phyloP scores from a whole-genome alignment of 306 rosid genomes.

The Fragaria iinumae region DNA sequence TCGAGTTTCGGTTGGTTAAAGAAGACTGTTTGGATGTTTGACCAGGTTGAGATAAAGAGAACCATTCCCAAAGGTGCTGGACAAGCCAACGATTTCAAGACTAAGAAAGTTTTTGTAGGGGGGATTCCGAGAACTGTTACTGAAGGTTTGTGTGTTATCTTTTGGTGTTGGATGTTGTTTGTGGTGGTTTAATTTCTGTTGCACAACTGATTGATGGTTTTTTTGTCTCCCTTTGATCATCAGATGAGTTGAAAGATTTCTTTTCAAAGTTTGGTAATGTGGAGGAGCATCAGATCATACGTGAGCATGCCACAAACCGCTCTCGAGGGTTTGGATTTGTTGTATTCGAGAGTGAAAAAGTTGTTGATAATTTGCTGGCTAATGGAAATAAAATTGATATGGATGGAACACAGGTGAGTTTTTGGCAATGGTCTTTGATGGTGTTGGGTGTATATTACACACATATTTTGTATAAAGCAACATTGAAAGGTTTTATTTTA shows the following conservation, averaged over 20 bases:
- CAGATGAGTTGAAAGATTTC: conserved; percentile 57
- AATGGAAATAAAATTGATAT: conserved; percentile 83
- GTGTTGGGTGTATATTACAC: conserved; percentile 14
- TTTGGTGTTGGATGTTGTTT: not conserved
- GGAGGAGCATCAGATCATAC: conserved; percentile 71
- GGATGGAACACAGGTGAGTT: conserved; percentile 77
- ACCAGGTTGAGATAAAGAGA: conserved; percentile 80
- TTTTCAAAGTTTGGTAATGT: conserved; percentile 66
- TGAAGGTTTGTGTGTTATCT: conserved; percentile 45
- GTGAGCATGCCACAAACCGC: conserved; percentile 69
- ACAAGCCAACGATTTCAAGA: conserved; percentile 61
- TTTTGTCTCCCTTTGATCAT: not conserved
- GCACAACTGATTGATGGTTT: not conserved
- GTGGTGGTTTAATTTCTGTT: not conserved
- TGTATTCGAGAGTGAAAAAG: conserved; percentile 64
- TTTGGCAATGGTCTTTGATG: conserved; percentile 23
- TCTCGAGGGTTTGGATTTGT: conserved; percentile 85
- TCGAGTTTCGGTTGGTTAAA: too few relatives aligned
- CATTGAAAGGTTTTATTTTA: not conserved
- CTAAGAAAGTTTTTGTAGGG: conserved; percentile 77
- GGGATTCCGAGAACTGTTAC: conserved; percentile 62
- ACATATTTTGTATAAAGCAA: conserved; percentile 13
- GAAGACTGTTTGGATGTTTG: not conserved
- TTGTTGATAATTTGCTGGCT: conserved; percentile 64
- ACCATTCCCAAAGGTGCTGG: conserved; percentile 75